phyloP scores from a whole-genome alignment of 768 basidiomycete genomes.

The Boletus coccyginus region DNA sequence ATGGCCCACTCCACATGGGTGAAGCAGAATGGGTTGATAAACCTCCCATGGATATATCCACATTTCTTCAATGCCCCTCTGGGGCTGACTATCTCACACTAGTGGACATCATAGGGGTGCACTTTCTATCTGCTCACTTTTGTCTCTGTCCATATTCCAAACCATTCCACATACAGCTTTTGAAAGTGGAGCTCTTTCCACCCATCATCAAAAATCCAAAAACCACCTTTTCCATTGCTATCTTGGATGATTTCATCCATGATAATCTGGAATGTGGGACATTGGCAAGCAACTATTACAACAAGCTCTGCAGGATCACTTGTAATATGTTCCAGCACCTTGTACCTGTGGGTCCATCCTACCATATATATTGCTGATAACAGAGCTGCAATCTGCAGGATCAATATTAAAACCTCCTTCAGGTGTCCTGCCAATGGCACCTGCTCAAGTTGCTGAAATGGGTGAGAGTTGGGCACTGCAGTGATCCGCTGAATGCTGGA shows the following conservation, averaged over 20 bases:
- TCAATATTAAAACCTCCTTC: slow-evolving; percentile 16
- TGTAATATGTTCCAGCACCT: not conserved
- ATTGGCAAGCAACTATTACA: not conserved
- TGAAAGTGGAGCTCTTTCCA: no score
- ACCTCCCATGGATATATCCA: no score
- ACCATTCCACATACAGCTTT: no score
- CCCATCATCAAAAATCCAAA: accelerated
- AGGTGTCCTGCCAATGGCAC: slow-evolving; percentile 16
- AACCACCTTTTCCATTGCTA: slow-evolving; percentile 10
- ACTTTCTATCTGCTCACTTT: no score
- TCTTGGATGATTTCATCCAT: slow-evolving; percentile 17
- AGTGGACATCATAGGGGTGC: no score
- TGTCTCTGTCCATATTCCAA: no score
- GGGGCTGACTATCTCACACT: no score
- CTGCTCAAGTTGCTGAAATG: slow-evolving; percentile 21
- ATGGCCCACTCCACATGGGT: no score
- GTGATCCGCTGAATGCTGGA: accelerated
- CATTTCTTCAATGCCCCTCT: no score
- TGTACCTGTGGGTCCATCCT: no score
- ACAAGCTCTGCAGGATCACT: not conserved
- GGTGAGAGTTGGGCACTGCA: slow-evolving; percentile 7
- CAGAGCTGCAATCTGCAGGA: slow-evolving; percentile 2
- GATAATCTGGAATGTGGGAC: slow-evolving; percentile 22
- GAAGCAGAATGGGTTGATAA: no score
- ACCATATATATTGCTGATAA: no score